phyloP scores from a whole-genome alignment of 129 eudicot species.

The Flaveria trinervia region DNA sequence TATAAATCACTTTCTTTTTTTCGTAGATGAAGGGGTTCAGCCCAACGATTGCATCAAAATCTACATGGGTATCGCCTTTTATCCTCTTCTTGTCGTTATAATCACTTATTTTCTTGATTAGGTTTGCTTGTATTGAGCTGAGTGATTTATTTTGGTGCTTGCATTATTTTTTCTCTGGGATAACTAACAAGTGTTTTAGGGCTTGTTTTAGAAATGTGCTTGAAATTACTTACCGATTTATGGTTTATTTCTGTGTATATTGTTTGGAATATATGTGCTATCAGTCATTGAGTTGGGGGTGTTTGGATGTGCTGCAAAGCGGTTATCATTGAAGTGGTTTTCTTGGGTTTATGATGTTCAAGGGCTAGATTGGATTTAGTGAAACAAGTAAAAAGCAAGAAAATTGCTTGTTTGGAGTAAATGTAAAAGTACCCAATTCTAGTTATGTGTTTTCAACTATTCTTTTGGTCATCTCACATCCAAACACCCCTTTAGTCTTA shows the following conservation, averaged over 20 bases:
- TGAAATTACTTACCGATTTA: background rate
- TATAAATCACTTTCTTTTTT: background rate
- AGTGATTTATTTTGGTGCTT: background rate
- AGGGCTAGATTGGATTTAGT: background rate
- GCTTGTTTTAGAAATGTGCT: slow-evolving; percentile 1
- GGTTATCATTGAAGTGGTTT: too few species aligned
- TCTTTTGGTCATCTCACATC: background rate
- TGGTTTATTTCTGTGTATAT: background rate
- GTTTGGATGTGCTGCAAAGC: too few species aligned
- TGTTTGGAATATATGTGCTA: background rate
- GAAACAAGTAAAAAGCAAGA: background rate
- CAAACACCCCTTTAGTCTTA: background rate
- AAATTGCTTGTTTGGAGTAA: background rate
- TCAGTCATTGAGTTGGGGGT: too few species aligned
- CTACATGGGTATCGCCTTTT: slow-evolving; percentile 48
- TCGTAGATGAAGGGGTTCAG: slow-evolving; percentile 69
- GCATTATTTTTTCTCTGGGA: background rate
- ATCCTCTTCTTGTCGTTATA: background rate
- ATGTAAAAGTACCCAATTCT: too few species aligned
- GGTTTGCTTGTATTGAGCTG: too few species aligned
- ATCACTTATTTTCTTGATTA: background rate
- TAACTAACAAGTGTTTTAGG: background rate
- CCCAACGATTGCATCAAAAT: slow-evolving; percentile 78
- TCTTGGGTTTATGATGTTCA: background rate
- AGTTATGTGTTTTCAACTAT: background rate